Evolutionary conservation across 2,329 filamentous ascomycete species (phyloP), one percentile per base, ranked within the genome.

Genomic region (Volutella citrinella): DNA sequence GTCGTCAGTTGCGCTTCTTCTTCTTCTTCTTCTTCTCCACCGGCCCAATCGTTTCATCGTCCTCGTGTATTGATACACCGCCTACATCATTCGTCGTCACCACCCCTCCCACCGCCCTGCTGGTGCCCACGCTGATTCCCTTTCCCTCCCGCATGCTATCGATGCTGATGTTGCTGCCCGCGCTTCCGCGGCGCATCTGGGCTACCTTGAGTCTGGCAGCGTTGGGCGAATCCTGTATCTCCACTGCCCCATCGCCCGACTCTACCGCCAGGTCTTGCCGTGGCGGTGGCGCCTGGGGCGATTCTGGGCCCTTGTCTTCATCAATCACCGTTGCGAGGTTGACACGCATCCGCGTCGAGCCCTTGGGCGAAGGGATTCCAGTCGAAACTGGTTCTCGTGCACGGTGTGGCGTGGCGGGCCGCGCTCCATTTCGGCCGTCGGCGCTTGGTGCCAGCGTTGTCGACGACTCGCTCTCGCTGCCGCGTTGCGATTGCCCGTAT

Each of bases 61-160:
- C 46, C n/a, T 35, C 45, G 9, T 38, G 32, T 5, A 30, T 50
- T 24, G 36, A 24, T 12, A 36, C 18, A 12, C 40, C 23, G 35
- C 50, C 22, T 27, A 45, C 36, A 37, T 51, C 43, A 40, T 51
- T 27, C 36, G 34, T 50, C 18, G 63, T 66, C 25, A 66, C 56
- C 1, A 66, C 52, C 5, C 61, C 56, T 3, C 53, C 55, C 9
- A 52, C 53, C 3, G 58, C 58, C 37, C 55, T 64, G 17, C 64
- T 57, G 6, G 57, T 52, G 7, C 61, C 65, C 20, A 70, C 54
- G 19, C 52, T 62, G 36, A 70, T 70, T 4, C 65, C 65, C 21
- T 60, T 56, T 5, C 60, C 58, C 7, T 55, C 52, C 9, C 61
- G 48, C 40, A 63, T 59, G n/a, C 62, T 56, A 24, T 65, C 64